Conservation (phyloP, 78 protist genomes). For the Acrasis kona region DNA sequence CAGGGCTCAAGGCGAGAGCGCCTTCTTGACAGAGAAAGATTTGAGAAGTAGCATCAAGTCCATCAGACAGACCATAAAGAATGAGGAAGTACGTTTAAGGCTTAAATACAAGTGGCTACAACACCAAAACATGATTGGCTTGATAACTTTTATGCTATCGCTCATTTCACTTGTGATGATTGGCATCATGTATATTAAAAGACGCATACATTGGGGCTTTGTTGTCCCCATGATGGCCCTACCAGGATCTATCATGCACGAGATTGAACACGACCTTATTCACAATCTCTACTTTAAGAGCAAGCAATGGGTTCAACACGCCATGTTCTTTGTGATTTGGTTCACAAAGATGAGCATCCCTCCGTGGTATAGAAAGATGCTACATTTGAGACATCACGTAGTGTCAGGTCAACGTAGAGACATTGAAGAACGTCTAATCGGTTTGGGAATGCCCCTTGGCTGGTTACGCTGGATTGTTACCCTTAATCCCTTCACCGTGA, state of each 20-base stretch:
- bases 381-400: background rate
- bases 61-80: background rate
- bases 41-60: background rate
- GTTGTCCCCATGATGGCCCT: conserved; percentile 3
- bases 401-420: background rate
- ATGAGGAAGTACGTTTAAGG: background rate
- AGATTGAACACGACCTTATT: conserved; percentile 1
- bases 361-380: background rate
- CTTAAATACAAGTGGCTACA: background rate
- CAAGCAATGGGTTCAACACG: background rate
- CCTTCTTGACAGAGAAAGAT: background rate
- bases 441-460: background rate
- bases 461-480: background rate
- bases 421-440: background rate
- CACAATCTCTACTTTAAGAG: conserved; percentile 9
- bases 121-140: background rate
- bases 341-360: background rate
- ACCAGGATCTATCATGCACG: background rate
- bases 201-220: background rate
- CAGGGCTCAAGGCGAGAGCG: background rate
- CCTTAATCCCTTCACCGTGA: background rate
- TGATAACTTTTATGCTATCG: background rate
- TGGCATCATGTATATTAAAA: background rate
- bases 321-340: background rate
- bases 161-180: background rate